phyloP scores from a whole-genome alignment of 2,329 filamentous ascomycete species.

The Neocatenulostroma microsporum region DNA sequence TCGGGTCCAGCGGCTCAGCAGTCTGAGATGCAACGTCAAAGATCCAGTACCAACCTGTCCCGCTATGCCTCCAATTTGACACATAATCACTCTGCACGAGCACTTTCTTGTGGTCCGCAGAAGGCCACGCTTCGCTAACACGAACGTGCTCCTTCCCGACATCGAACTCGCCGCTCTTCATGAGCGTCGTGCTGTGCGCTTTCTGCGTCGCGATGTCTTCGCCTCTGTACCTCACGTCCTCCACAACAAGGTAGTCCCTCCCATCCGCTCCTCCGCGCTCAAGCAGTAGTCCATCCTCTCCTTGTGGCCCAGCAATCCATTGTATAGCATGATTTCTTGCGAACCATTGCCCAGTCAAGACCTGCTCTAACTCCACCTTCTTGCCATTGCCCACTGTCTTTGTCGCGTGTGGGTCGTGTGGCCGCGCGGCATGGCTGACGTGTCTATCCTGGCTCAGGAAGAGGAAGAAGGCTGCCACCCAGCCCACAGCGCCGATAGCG shows the following conservation, averaged over 20 bases:
- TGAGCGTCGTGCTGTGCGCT: constrained; percentile 59
- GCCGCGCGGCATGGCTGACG: constrained; percentile 54
- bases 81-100: constrained; percentile 65
- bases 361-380: constrained; percentile 63
- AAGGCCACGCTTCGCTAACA: constrained; percentile 63
- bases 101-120: constrained; percentile 76
- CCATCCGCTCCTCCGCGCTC: constrained; percentile 55
- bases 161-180: constrained; percentile 59
- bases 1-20: constrained; percentile 68
- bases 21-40: constrained; percentile 78
- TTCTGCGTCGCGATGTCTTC: constrained; percentile 37
- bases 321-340: constrained; percentile 58
- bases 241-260: constrained; percentile 73
- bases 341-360: constrained; percentile 59
- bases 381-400: constrained; percentile 57
- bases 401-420: constrained; percentile 62
- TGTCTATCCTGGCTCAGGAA: constrained; percentile 61
- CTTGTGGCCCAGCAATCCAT: constrained; percentile 68
- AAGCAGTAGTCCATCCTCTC: constrained; percentile 77
- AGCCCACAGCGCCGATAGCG: constrained; percentile 56
- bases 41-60: constrained; percentile 79
- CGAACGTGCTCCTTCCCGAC: constrained; percentile 49
- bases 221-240: constrained; percentile 63
- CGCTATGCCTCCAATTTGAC: constrained; percentile 85
- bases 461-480: constrained; percentile 59